Conservation (phyloP, 2,329 filamentous ascomycete genomes). For the Alternaria dauci region DNA sequence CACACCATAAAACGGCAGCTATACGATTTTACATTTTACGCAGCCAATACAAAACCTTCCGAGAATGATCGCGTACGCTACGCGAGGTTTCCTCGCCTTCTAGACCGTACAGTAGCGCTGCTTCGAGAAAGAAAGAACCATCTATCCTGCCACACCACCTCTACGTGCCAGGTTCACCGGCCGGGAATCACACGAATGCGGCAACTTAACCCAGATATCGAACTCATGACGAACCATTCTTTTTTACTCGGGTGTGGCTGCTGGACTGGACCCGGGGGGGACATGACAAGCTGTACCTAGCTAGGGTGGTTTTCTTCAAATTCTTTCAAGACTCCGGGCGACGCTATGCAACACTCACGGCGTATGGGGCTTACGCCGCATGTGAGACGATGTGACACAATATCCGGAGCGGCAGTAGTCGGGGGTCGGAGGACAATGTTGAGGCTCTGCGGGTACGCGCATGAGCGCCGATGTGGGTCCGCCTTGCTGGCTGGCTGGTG, state of each 20-base stretch:
- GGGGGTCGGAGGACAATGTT: neutral
- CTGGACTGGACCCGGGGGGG: neutral
- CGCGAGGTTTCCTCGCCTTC: neutral
- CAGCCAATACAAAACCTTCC: constrained; percentile 9
- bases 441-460: constrained; percentile 7
- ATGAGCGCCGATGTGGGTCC: neutral
- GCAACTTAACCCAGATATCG: neutral
- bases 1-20: neutral
- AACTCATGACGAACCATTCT: neutral
- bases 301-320: neutral
- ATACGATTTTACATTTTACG: neutral
- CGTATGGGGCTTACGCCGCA: neutral
- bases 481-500: neutral
- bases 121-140: constrained; percentile 8
- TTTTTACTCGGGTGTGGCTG: neutral
- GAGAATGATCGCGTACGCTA: constrained; percentile 6
- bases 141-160: neutral
- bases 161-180: neutral
- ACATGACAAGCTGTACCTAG: neutral
- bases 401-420: neutral
- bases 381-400: neutral
- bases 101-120: constrained; percentile 5
- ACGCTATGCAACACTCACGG: neutral
- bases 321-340: neutral
- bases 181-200: neutral